Conservation (phyloP, 2,329 filamentous ascomycete species). For the Metarhizium anisopliae region DNA sequence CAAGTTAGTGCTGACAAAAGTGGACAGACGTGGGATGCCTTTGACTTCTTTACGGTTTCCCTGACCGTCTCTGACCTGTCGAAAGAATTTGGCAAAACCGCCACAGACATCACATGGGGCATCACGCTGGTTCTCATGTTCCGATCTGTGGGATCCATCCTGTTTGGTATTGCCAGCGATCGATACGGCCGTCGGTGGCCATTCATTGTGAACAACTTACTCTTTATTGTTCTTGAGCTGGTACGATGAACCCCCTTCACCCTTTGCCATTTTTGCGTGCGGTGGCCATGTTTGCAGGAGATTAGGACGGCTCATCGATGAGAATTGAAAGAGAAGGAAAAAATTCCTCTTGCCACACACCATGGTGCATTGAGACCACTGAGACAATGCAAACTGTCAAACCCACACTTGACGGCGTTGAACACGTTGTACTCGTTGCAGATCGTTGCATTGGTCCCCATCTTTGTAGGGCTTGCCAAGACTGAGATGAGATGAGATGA, state of each 20-base stretch:
- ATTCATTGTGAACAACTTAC: constrained; percentile 65
- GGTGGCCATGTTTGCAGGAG: no score
- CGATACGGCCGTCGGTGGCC: constrained; percentile 59
- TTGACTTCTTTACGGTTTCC: constrained; percentile 59
- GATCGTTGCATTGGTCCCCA: no score
- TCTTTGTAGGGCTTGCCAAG: neutral
- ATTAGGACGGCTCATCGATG: no score
- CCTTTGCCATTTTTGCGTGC: no score
- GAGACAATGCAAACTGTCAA: no score
- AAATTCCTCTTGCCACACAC: no score
- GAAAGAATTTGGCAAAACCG: constrained; percentile 41
- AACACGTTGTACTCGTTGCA: no score
- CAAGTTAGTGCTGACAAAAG: neutral
- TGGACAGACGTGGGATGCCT: constrained; percentile 49
- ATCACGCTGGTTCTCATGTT: constrained; percentile 57
- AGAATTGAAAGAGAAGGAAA: no score
- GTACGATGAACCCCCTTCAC: constrained; percentile 29
- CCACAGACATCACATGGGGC: constrained; percentile 54
- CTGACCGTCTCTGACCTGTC: constrained; percentile 47
- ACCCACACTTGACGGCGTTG: no score
- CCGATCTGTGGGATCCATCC: constrained; percentile 43
- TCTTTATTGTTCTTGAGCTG: constrained; percentile 64
- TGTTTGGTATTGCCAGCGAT: constrained; percentile 47
- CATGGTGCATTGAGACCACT: no score
- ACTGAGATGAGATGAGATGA: neutral